Evolutionary conservation across 169 alveolate species (phyloP), one percentile per base, ranked within the genome.

Genomic region (Cryptosporidium parvum): DNA sequence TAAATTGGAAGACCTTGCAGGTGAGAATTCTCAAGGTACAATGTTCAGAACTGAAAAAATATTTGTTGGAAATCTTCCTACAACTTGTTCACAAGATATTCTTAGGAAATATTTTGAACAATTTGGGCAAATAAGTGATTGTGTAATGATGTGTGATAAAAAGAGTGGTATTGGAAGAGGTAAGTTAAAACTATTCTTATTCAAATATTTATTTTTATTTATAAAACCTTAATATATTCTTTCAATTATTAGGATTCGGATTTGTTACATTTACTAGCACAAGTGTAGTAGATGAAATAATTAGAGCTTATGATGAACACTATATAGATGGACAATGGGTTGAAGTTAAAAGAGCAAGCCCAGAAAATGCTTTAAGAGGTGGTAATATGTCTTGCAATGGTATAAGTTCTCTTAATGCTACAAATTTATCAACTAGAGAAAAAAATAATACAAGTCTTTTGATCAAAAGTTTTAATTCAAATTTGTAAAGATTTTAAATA

Each of bases 1-100:
- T 44, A 80, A 80, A 33, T 26, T 80, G 48, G 89, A 80, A 48
- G 89, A 80, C 65, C 67, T 80, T 21, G 37, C 75, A 4, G 67
- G 56, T 62, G 89, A 80, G 42, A 80, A 62, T 80, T 42, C 75
- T 42, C 89, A 80, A 62, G 89, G 89, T 26, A 80, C 89, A 18
- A 80, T 80, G 89, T 80, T 80, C 37, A 59, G 80, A 42, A 80
- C 89, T 6, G 89, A 80, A 51, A 92, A 96, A 42, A 94, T 97
- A 29, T 97, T 97, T 91, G 98, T 97, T 35, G 98, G 99, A 29
- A 98, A 98, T 45, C 93, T 97, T 29, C 91, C 89, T 44, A 80
- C 89, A 42, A 80, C 89, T 7, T 80, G 89, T 59, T 44, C 93
- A 91, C 95, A 93, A 73, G 96, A 96, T 75, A 93, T 97, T 53